Base-by-base conservation (phyloP, 2,329 filamentous ascomycete species). In the Metarhizium rileyi region DNA sequence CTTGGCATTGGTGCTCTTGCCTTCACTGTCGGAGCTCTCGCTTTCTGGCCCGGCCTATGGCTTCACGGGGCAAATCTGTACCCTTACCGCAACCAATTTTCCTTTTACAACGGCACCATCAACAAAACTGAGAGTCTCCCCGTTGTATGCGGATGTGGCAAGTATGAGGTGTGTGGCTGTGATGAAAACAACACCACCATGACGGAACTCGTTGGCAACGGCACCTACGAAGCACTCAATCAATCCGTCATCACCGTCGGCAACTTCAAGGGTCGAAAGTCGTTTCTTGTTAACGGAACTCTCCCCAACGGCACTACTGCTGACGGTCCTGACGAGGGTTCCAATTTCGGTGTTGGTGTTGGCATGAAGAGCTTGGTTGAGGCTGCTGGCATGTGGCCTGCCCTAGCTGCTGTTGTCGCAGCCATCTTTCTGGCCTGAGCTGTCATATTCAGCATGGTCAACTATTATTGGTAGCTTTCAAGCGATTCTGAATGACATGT, bases 231-330 rank as follows among this genome's bases (percentile, higher is more conserved):
- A 3, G 67, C 62, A 3, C 69, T 86, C 47, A 83, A 89, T 68
- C 73, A 79, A 57, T 73, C 72, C 0, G 56, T 88, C 2, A 75
- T 87, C 50, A 75, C 71, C 12, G 76, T 90, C 1, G 78, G 75
- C 2, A 51, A 63, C 22, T 63, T 60, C 53, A 47, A 57, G 30
- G 53, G 54, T 44, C 35, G 67, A 73, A 48, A 74, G 53, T 83
- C 78, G 1, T 75, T 93, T 35, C 70, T 87, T 27, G 69, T 91
- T 62, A 89, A 90, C 62, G 87, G 87, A n/a, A 86, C 84, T 0
- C 69, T 91, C 3, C 78, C 82, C 27, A 84, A 86, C 56, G 80
- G 79, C 45, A 86, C 83, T 1, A 83, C 79, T 0, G 72, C 53
- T 14, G 62, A 59, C 38, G 57, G 52, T 2, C 52, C 56, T 4